Conservation (phyloP, 495 filamentous ascomycete species). For the Neurospora sp. region DNA sequence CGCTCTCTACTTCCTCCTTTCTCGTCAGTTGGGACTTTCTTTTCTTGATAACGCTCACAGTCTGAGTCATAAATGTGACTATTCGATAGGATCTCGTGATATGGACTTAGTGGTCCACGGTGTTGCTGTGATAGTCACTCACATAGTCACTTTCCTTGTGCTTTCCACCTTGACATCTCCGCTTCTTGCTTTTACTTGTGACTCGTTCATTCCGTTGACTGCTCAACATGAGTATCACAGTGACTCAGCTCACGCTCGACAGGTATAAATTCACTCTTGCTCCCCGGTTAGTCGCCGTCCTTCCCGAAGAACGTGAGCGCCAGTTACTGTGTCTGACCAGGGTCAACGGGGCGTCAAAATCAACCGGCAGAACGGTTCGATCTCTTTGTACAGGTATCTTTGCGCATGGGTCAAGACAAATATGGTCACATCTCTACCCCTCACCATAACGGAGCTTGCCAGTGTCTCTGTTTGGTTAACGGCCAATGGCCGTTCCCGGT, state of each 20-base stretch:
- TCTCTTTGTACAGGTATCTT: too few relatives aligned
- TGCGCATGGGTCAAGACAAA: too few relatives aligned
- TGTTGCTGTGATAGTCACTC: too few relatives aligned
- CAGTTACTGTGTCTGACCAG: too few relatives aligned
- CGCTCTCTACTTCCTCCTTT: too few relatives aligned
- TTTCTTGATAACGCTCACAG: too few relatives aligned
- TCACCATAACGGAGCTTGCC: not conserved
- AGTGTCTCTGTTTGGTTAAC: not conserved
- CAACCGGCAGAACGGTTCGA: too few relatives aligned
- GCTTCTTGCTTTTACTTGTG: not conserved
- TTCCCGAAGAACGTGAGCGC: not conserved
- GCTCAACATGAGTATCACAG: not conserved
- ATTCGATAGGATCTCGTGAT: too few relatives aligned
- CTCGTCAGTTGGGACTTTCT: too few relatives aligned
- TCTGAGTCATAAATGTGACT: too few relatives aligned
- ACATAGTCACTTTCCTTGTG: not conserved
- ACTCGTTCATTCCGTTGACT: not conserved
- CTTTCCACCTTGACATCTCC: not conserved
- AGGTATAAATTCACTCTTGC: not conserved
- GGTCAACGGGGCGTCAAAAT: too few relatives aligned
- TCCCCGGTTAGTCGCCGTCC: not conserved
- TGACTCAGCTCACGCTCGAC: not conserved
- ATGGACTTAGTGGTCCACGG: too few relatives aligned
- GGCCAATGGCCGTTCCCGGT: not conserved
- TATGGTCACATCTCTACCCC: not conserved